Percentiles rank a stretch among this genome's conserved stretches.
Evolutionary conservation across 2,329 filamentous ascomycete genomes (phyloP).

Genomic region (Nothopassalora personata): DNA sequence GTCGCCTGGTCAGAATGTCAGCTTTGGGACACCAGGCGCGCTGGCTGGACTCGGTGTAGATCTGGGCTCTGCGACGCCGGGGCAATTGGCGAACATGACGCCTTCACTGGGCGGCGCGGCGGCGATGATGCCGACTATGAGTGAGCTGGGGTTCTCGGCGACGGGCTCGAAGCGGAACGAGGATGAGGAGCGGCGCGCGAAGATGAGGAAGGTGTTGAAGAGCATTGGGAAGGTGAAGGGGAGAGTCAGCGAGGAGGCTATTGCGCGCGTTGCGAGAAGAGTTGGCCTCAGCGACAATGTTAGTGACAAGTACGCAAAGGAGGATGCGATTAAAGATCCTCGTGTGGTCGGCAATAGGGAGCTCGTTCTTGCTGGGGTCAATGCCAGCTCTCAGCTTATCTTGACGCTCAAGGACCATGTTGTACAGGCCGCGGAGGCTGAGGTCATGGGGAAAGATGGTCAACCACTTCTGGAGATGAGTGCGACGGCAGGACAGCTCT

Average conservation of each 20-base stretch:
- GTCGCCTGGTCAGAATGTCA: constrained; percentile 23
- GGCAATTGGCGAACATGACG: constrained; percentile 34
- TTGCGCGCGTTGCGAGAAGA: constrained; percentile 64
- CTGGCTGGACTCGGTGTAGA: constrained; percentile 26
- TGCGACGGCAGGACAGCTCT: constrained; percentile 58
- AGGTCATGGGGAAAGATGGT: constrained; percentile 49
- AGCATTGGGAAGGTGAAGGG: constrained; percentile 64
- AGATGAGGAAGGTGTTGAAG: constrained; percentile 58
- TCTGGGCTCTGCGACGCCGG: constrained; percentile 35
- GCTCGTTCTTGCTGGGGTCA: constrained; percentile 35
- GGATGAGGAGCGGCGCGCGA: constrained; percentile 49
- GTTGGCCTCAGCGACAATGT: constrained; percentile 54
- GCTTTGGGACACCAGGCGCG: constrained; percentile 28
- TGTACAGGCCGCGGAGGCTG: constrained; percentile 53
- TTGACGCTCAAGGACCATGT: constrained; percentile 28
- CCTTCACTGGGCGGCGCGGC: constrained; percentile 31
- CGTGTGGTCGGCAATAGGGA: constrained; percentile 28
- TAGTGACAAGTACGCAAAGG: constrained; percentile 17
- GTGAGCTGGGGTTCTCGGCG: constrained; percentile 39
- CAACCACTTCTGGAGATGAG: constrained; percentile 50
- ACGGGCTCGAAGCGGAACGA: constrained; percentile 41
- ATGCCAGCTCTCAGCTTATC: constrained; percentile 30
- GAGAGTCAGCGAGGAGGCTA: constrained; percentile 65
- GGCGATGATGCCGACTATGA: constrained; percentile 40
- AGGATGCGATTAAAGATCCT: background rate